Base-by-base conservation (phyloP, 495 filamentous ascomycete species). In the Achaetomiella virescens region DNA sequence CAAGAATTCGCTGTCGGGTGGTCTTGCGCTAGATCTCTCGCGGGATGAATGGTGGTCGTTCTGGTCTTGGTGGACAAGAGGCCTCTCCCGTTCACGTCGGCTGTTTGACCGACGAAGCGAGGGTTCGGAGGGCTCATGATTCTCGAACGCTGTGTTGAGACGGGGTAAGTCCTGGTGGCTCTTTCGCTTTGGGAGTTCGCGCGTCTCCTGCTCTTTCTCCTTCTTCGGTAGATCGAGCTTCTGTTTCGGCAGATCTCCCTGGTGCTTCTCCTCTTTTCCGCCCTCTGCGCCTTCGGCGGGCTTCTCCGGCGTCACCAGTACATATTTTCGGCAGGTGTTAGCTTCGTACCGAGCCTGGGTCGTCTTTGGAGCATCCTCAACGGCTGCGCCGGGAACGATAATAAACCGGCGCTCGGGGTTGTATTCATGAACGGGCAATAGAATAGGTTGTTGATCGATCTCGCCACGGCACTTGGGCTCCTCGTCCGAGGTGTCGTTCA, bases 381-480 rank as follows among this genome's bases (percentile, higher is more conserved):
- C 41, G 25, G 53, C 61, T 18, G 64, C 53, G 43, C 69, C 69
- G 20, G 70, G 60, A 4, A 78, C 58, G 41, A 76, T 45, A 0
- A 78, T 68, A 29, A 78, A 78, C 20, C 76, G 68, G 24, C 76
- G 69, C 66, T 78, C 76, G 10, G 74, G 69, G 48, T 78, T 78
- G 48, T 71, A 49, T 25, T 77, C 70, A 58, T 69, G 65, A 2
- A 77, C 67, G 3, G 65, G 65, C 8, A 74, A 45, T 1, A 78
- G 20, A 42, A 78, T 66, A 5, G 72, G 72, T 10, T 59, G 54
- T 46, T 78, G 76, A 18, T 78, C 73, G 25, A 69, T 57, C 17
- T 75, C 71, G 21, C 76, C 76, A 11, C 69, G 69, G 17, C 72
- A 56, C 49, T 66, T 56, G 43, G 74, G 69, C 37, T 75, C 75